Percentiles rank a stretch among this genome's conserved stretches.
Conservation (phyloP, 2,329 filamentous ascomycete genomes). For the Hymenoscyphus infarciens region DNA sequence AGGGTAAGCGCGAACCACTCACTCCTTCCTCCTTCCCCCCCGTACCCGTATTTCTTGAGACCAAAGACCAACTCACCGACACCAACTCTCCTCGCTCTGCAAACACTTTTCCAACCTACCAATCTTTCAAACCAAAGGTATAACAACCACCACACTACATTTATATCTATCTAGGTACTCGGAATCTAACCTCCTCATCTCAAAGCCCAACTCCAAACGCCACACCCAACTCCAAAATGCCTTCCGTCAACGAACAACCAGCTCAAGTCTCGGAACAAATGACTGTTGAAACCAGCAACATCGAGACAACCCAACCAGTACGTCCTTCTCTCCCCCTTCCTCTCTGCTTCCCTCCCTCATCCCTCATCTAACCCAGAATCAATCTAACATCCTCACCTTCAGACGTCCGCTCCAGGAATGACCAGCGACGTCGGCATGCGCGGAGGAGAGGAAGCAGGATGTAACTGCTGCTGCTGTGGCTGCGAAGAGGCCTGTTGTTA, state of each 20-base stretch:
- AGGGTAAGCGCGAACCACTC: neutral
- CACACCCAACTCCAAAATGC: slow-evolving; percentile 23
- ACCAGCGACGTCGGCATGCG: slow-evolving; percentile 17
- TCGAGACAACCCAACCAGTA: slow-evolving; percentile 32
- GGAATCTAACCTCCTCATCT: neutral
- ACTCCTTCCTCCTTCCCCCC: neutral
- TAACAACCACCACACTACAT: neutral
- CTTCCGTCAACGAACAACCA: slow-evolving; percentile 31
- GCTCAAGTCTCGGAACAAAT: slow-evolving; percentile 31
- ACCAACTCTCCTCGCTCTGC: neutral
- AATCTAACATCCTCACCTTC: slow-evolving; percentile 11
- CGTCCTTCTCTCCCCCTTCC: slow-evolving; percentile 6
- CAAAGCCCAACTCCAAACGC: neutral
- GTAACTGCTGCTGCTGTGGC: slow-evolving; percentile 18
- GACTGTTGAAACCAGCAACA: slow-evolving; percentile 21
- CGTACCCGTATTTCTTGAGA: neutral
- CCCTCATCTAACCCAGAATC: neutral
- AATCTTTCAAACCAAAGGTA: neutral
- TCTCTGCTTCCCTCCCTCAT: neutral
- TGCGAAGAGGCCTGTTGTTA: slow-evolving; percentile 22
- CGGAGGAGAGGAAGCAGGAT: slow-evolving; percentile 20
- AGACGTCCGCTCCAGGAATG: slow-evolving; percentile 16
- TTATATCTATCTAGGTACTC: neutral
- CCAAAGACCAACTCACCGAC: neutral
- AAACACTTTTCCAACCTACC: neutral